Evolutionary conservation across 2,329 filamentous ascomycete genomes (phyloP).

Genomic region (Aspergillus novofumigatus): DNA sequence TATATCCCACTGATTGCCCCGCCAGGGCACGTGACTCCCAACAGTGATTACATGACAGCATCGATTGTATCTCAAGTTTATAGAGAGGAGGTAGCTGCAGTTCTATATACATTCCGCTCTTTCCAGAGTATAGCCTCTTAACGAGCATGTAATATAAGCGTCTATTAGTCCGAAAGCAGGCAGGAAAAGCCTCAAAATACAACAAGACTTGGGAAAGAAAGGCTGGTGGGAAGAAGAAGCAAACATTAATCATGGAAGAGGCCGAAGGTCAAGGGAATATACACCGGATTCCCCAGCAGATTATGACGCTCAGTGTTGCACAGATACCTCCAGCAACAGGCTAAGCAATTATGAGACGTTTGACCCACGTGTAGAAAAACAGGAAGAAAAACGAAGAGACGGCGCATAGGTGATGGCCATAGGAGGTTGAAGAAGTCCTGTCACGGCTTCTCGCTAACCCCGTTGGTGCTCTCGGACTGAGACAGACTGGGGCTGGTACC

Average conservation of each 20-base stretch:
- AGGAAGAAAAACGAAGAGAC: background rate
- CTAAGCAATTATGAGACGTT: background rate
- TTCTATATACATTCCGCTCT: background rate
- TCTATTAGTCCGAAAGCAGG: background rate
- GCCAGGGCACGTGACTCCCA: background rate
- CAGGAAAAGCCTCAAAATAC: background rate
- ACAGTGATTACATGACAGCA: too few species aligned
- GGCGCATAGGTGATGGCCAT: background rate
- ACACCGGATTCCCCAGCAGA: background rate
- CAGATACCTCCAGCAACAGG: background rate
- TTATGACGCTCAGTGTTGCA: background rate
- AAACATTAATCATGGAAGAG: background rate
- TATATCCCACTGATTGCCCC: background rate
- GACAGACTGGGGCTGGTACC: constrained; percentile 42
- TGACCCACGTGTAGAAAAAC: background rate
- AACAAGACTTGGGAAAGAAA: background rate
- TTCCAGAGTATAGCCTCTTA: background rate
- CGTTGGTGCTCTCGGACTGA: constrained; percentile 20
- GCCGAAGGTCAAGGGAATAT: background rate
- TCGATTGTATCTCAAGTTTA: background rate
- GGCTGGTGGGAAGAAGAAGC: background rate
- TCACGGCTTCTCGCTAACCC: constrained; percentile 1
- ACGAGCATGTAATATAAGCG: background rate
- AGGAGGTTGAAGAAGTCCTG: background rate
- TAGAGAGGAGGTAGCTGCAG: background rate